These are phyloP conservation scores for Plectosphaerella sp. DNA, from an alignment of 2,329 filamentous ascomycete species.

Conservation along the genomic window DNA sequence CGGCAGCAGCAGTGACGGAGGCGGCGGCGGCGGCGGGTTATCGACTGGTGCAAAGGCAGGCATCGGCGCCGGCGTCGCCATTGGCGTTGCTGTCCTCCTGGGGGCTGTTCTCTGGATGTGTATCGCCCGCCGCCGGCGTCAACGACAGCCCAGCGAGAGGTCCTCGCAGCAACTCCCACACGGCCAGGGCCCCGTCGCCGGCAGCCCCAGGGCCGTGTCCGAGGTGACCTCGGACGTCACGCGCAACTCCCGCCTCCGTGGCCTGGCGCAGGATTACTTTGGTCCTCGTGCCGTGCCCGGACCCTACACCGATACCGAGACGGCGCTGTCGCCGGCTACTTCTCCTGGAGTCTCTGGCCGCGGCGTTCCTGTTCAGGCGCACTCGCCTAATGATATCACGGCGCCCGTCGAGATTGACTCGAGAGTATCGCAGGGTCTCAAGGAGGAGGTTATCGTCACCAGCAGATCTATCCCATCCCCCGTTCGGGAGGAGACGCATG, in stretches of 20 bases:
- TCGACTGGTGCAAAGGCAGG: constrained; percentile 50
- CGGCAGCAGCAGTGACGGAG: constrained; percentile 12
- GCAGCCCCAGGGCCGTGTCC: constrained; percentile 19
- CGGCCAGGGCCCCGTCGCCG: background rate
- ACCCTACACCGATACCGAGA: constrained; percentile 33
- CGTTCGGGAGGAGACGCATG: constrained; percentile 19
- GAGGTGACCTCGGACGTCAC: constrained; percentile 22
- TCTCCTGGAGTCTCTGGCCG: constrained; percentile 24
- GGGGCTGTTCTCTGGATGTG: constrained; percentile 43
- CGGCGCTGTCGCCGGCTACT: constrained; percentile 17
- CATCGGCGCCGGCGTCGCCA: constrained; percentile 48
- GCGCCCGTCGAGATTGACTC: constrained; percentile 52
- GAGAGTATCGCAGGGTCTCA: constrained; percentile 10
- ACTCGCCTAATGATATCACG: constrained; percentile 44
- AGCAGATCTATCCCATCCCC: constrained; percentile 3
- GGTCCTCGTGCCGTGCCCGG: constrained; percentile 39
- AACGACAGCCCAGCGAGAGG: constrained; percentile 12
- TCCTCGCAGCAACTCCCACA: background rate
- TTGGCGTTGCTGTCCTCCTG: constrained; percentile 36
- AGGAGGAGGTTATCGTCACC: constrained; percentile 8
- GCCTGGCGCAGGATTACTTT: constrained; percentile 35
- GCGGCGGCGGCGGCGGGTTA: constrained; percentile 19
- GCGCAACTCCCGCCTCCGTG: constrained; percentile 19
- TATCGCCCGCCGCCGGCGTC: constrained; percentile 31
- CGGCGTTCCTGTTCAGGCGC: constrained; percentile 38